Percentiles rank a stretch among this genome's conserved stretches.
Conservation (phyloP, 1,139 yeast species). For the Protomyces arabidopsidicola region DNA sequence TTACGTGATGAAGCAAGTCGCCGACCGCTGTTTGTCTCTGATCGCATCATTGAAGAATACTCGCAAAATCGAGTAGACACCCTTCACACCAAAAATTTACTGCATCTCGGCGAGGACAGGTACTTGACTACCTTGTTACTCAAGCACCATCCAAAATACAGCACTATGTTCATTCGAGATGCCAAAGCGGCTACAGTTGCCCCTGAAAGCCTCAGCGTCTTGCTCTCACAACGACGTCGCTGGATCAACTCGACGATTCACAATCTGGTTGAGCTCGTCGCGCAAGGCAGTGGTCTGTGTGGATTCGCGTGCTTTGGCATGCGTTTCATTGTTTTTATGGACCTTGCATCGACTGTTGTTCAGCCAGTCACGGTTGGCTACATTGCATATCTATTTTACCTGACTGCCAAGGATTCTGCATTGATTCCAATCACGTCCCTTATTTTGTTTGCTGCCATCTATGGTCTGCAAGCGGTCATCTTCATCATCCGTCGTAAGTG, state of each 20-base stretch:
- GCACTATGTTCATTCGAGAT: conserved; percentile 43
- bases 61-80: conserved; percentile 44
- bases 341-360: conserved; percentile 43
- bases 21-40: conserved; percentile 43
- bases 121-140: conserved; percentile 44
- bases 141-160: conserved; percentile 42
- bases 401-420: conserved; percentile 37
- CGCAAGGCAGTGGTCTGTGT: conserved; percentile 41
- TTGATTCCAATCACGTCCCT: conserved; percentile 43
- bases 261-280: conserved; percentile 41
- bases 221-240: conserved; percentile 46
- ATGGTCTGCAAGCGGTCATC: conserved; percentile 44
- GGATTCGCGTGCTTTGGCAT: conserved; percentile 47
- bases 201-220: conserved; percentile 45
- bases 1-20: conserved; percentile 39
- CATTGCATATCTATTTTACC: conserved; percentile 42
- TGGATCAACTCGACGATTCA: conserved; percentile 48
- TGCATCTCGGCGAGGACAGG: conserved; percentile 46
- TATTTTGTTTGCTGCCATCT: conserved; percentile 42
- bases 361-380: conserved; percentile 46
- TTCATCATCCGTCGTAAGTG: conserved; percentile 43
- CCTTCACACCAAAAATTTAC: conserved; percentile 43
- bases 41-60: conserved; percentile 42
- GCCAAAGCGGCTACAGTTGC: conserved; percentile 46
- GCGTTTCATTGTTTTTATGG: conserved; percentile 44